Percentiles rank a stretch among this genome's conserved stretches.
Conservation (phyloP, 129 eudicot species). For the Apium graveolens region DNA sequence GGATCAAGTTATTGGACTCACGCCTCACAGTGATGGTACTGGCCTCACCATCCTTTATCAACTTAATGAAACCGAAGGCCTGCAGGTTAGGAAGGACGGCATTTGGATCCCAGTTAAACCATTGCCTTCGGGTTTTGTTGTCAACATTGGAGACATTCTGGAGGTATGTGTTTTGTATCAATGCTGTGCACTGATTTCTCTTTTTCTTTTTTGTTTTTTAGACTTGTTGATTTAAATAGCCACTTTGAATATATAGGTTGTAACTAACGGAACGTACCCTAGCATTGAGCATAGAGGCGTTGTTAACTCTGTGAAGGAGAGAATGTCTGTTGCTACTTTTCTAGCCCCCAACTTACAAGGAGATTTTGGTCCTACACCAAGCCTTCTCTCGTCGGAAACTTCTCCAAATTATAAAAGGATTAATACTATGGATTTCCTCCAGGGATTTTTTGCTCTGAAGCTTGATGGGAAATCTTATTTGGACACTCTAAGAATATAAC, state of each 20-base stretch:
- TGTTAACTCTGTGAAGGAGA: slow-evolving; percentile 16
- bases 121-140: slow-evolving; percentile 29
- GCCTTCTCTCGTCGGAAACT: not conserved
- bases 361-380: slow-evolving; percentile 13
- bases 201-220: no score
- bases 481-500: not conserved
- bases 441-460: not conserved
- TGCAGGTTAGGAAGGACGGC: slow-evolving; percentile 33
- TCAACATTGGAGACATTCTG: slow-evolving; percentile 27
- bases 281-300: slow-evolving; percentile 16
- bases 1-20: slow-evolving; percentile 35
- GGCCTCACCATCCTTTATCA: slow-evolving; percentile 38
- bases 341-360: not conserved
- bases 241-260: not conserved
- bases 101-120: slow-evolving; percentile 32
- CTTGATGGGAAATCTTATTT: slow-evolving; percentile 1
- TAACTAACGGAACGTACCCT: slow-evolving; percentile 15
- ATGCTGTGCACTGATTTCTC: not conserved
- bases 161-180: slow-evolving; percentile 21
- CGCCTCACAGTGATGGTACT: slow-evolving; percentile 31
- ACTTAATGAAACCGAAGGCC: slow-evolving; percentile 36
- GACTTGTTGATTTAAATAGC: not conserved
- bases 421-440: not conserved
- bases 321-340: slow-evolving; percentile 14
- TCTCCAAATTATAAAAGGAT: slow-evolving; percentile 7